Base-by-base conservation (phyloP, 768 basidiomycete genomes). In the Rhizopogon sp. region DNA sequence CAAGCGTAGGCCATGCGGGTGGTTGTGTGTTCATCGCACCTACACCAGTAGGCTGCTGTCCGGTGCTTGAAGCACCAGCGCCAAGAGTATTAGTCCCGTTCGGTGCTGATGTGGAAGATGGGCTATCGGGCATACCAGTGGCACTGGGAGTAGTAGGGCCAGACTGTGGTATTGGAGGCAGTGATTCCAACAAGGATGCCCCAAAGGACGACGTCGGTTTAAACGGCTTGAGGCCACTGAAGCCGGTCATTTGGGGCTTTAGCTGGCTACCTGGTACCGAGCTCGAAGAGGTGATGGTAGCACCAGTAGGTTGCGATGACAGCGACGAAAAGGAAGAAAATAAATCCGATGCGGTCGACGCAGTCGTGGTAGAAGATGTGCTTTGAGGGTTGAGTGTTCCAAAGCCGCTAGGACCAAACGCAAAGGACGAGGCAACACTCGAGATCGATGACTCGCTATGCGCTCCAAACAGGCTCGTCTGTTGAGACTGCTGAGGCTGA, bases 191-290 rank as follows among this genome's bases (percentile, higher is more conserved):
- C 40, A 93, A 66, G 14, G 83, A 81, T 35, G 87, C 84, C 31
- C 91, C 91, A 64, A 93, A 93, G 41, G 81, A 85, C 2, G 85
- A 88, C 2, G 85, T 79, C 2, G 91, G 91, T 63, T 91, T 90
- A 76, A 93, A 93, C 6, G 88, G 81, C 65, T 87, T 90, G 59
- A 91, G 66, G 5, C 84, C 86, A 25, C 78, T 74, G 52, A 76
- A 80, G 2, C 80, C 81, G 5, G 80, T 82, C 44, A 60, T 50
- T 61, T 82, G 80, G 3, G 78, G 61, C 59, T 74, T 75, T 14
- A 81, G 50, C 43, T 57, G 64, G 43, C 51, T 42, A 57, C 25
- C 33, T 33, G 50, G 29, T 40, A 58, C 39, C 22, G 69, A 56
- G 39, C 69, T 64, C 5, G 75, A 65, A 0, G 74, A 69, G 25